phyloP scores from a whole-genome alignment of 306 rosid genomes.

The Myrica gale region DNA sequence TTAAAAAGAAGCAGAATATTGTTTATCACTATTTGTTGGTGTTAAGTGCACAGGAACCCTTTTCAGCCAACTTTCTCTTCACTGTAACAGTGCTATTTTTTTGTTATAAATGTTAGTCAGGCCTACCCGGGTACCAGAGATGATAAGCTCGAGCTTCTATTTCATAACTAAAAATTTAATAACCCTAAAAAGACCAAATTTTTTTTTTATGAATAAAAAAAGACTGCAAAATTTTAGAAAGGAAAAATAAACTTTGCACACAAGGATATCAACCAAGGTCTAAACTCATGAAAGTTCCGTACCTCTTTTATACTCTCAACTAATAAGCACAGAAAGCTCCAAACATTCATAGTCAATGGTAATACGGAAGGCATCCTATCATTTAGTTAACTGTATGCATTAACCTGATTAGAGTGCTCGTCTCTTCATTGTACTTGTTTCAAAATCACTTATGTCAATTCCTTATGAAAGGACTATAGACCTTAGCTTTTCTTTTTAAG shows the following conservation, averaged over 20 bases:
- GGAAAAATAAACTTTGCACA: background rate
- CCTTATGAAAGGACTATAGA: background rate
- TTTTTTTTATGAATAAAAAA: too few relatives aligned
- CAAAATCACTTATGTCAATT: background rate
- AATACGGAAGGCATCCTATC: background rate
- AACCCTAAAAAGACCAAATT: background rate
- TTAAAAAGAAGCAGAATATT: background rate
- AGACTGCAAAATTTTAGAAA: background rate
- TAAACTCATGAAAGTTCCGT: background rate
- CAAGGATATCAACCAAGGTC: background rate
- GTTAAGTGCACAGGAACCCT: background rate
- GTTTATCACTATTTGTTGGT: background rate
- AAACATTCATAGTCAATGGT: background rate
- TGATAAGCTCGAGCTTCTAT: too few relatives aligned
- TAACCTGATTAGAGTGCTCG: background rate
- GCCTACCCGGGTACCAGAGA: too few relatives aligned
- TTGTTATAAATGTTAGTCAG: background rate
- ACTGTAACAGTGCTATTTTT: background rate
- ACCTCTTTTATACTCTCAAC: background rate
- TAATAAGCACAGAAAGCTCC: background rate
- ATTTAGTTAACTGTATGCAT: background rate
- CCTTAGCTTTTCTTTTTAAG: background rate
- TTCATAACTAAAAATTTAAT: background rate
- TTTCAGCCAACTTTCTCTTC: background rate
- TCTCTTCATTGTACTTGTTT: background rate